A percentile compares a stretch with the other conserved stretches of the same genome.
These are phyloP conservation scores for Betula pendula DNA, from an alignment of 306 rosid species.

Conservation along the genomic window DNA sequence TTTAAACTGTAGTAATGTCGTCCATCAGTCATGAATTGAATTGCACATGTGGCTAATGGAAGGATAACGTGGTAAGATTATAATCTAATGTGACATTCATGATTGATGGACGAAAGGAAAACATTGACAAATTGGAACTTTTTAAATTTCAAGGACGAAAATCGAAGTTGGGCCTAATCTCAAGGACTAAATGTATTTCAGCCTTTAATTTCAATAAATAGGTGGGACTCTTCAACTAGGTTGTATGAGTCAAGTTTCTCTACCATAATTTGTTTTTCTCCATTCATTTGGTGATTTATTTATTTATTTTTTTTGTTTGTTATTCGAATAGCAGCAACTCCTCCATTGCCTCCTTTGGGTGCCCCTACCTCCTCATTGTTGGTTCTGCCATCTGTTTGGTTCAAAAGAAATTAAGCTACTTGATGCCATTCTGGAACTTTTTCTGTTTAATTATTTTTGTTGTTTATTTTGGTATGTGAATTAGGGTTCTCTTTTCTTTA, in stretches of 20 bases:
- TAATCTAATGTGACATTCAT: background rate
- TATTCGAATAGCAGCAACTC: background rate
- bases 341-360: background rate
- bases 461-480: too few species aligned
- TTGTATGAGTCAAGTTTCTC: background rate
- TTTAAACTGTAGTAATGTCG: too few species aligned
- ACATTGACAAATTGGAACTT: background rate
- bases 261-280: background rate
- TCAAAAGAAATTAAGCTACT: background rate
- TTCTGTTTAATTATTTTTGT: background rate
- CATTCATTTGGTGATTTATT: background rate
- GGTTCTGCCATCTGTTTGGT: background rate
- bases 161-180: background rate
- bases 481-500: background rate
- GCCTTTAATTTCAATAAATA: background rate
- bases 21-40: background rate
- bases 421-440: background rate
- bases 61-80: background rate
- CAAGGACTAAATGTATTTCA: background rate
- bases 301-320: background rate
- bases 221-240: too few species aligned
- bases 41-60: background rate
- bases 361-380: background rate
- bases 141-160: background rate
- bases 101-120: background rate